A percentile compares a stretch with the other conserved stretches of the same genome.
Evolutionary conservation across 1,284 basidiomycete genomes (phyloP).

Genomic region (Trametes pubescens): DNA sequence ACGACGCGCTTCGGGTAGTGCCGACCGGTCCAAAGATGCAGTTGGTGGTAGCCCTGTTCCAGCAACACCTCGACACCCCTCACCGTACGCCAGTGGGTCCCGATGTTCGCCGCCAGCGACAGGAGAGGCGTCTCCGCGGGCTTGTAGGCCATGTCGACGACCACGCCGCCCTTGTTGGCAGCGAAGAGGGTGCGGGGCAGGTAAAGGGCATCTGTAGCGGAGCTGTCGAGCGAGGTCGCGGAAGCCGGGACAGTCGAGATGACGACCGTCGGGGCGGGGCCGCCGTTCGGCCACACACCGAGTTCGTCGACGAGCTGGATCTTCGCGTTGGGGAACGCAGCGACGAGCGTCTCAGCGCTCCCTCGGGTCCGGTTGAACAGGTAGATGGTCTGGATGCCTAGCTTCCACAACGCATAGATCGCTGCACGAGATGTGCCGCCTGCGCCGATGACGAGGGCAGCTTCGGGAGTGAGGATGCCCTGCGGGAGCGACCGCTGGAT

Average conservation of each 20-base stretch:
- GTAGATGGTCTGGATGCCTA: slow-evolving; percentile 78
- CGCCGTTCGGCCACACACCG: slow-evolving; percentile 56
- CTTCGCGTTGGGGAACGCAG: slow-evolving; percentile 72
- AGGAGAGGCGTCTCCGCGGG: slow-evolving; percentile 80
- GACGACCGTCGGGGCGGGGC: slow-evolving; percentile 71
- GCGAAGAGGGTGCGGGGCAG: slow-evolving; percentile 66
- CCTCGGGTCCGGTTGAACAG: slow-evolving; percentile 84
- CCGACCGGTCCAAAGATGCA: slow-evolving; percentile 82
- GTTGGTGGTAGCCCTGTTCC: slow-evolving; percentile 89
- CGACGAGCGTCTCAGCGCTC: slow-evolving; percentile 76
- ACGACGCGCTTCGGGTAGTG: slow-evolving; percentile 59
- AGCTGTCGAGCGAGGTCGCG: slow-evolving; percentile 59
- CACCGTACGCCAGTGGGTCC: slow-evolving; percentile 75
- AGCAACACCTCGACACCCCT: slow-evolving; percentile 86
- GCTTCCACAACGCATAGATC: slow-evolving; percentile 82
- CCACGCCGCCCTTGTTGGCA: slow-evolving; percentile 61
- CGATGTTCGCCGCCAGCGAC: slow-evolving; percentile 56
- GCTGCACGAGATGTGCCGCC: slow-evolving; percentile 94
- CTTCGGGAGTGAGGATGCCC: slow-evolving; percentile 47
- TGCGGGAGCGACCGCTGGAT: slow-evolving; percentile 52
- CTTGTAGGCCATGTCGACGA: slow-evolving; percentile 94
- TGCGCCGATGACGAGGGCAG: slow-evolving; percentile 87
- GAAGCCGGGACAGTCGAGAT: slow-evolving; percentile 88
- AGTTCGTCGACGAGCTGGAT: slow-evolving; percentile 71
- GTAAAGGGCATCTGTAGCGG: slow-evolving; percentile 53